phyloP scores from a whole-genome alignment of 2,329 filamentous ascomycete genomes.

The Neonectria ditissima region DNA sequence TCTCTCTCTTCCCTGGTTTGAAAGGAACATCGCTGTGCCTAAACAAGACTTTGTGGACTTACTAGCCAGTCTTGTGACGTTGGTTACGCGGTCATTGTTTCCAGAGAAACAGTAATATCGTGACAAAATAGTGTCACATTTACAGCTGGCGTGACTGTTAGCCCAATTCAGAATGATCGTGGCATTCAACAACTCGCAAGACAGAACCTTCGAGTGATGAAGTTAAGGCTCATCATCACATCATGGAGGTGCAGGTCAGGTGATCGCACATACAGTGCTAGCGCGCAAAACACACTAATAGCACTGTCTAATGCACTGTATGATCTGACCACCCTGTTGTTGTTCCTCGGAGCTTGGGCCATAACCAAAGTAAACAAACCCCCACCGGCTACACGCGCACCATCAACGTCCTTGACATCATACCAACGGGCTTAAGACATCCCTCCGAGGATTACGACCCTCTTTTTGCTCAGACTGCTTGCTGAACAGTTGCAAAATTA shows the following conservation, averaged over 20 bases:
- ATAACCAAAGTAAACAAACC: slow-evolving; percentile 46
- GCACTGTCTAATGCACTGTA: slow-evolving; percentile 26
- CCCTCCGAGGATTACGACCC: slow-evolving; percentile 38
- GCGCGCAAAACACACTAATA: not conserved
- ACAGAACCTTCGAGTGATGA: not conserved
- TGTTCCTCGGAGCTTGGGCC: slow-evolving; percentile 44
- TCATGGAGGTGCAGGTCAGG: slow-evolving; percentile 22
- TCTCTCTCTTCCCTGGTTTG: not conserved
- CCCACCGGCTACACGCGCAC: slow-evolving; percentile 43
- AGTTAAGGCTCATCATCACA: not conserved
- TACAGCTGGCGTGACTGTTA: not conserved
- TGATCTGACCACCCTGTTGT: slow-evolving; percentile 25
- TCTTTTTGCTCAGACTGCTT: slow-evolving; percentile 41
- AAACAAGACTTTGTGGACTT: too few relatives aligned
- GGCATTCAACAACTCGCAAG: not conserved
- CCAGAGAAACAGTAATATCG: not conserved
- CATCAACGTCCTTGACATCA: slow-evolving; percentile 46
- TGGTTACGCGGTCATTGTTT: not conserved
- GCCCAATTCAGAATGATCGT: not conserved
- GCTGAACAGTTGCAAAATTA: slow-evolving; percentile 31
- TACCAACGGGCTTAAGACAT: slow-evolving; percentile 43
- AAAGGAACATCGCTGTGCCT: too few relatives aligned
- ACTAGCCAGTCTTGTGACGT: not conserved
- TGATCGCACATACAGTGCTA: slow-evolving; percentile 15
- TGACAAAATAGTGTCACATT: not conserved